Evolutionary conservation across 352 stramenopile species (phyloP), one percentile per base, ranked within the genome.

Genomic region (Globisporangium perplexum): DNA sequence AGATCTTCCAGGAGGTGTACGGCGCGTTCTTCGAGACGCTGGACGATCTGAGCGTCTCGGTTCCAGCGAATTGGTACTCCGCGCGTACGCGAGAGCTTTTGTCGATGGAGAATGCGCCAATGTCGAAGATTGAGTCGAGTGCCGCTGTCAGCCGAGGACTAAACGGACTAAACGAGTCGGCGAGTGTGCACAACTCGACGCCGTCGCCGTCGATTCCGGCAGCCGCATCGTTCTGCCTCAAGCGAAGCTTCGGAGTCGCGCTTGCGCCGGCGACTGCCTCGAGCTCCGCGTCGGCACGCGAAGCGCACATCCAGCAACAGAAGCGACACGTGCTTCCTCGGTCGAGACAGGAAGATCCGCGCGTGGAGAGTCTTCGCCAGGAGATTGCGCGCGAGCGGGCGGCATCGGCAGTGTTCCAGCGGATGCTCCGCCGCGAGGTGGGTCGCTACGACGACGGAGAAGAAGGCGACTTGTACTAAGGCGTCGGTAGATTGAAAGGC

Each of bases 1-100:
- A 63, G 35, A 77, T 90, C 20, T 70, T 88, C n/a, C 41, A 62
- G 7, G 65, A 86, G 44, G 72, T 86, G 33, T 88, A 84, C 57
- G 60, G 63, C 24, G 71, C 75, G 3, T 90, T 83, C 48, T 69
- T 85, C 28, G 80, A 88, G 57, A 69, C 71, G 31, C 20, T 88
- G 38, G 65, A 55, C 8, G 74, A 85, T 38, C 59, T 81, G 20
- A 67, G 59, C 11, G 57, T 90, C 23, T 76, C 72, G 53, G 62
- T 85, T 22, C 62, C 72, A 1, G 60, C 47, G 22, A 58, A 65
- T 28, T 68, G 62, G 69, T 44, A 28, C 59, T 20, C 59, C 47
- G 46, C 50, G n/a, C 31, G n/a, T 18, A 31, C 43, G 62, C 15
- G 12, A 59, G 54, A 61, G 65, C 41, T 59, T 23, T 38, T 49